Evolutionary conservation across 1,284 basidiomycete species (phyloP), one percentile per base, ranked within the genome.

Genomic region (Heterobasidion occidentale): DNA sequence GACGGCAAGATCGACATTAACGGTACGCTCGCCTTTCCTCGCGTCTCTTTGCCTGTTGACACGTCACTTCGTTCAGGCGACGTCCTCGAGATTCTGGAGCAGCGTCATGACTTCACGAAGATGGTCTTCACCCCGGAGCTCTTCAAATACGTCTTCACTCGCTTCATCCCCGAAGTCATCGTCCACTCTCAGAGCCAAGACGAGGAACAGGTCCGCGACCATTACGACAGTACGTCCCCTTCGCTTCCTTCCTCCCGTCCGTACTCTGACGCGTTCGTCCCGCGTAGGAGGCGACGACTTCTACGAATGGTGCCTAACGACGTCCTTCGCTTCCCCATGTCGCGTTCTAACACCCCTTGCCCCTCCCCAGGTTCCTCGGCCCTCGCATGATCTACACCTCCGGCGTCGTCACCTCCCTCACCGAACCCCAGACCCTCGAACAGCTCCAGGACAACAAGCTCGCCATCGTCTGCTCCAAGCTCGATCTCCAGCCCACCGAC

Each of bases 371-470:
- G 89, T 97, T 96, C 84, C 81, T 97, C 54, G 94, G 94, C 9
- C 91, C 92, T 4, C 90, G 94, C 61, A 97, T 97, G 94, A 86
- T 99, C 68, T 99, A 99, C 74, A 99, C 96, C 7, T 93, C 90
- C 15, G 96, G 96, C 62, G 80, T 99, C 58, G 84, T 98, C 60
- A 77, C 79, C 35, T 87, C 92, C 70, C 75, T 90, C 55, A 82
- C 83, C 46, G 79, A 88, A 64, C 61, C 61, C 8, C 92, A 98
- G 73, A 88, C 92, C 14, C 83, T 99, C 56, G 97, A 99, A 70
- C 83, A 96, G 67, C 83, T 99, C 44, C 97, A 99, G 77, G 96
- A 99, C 74, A 99, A 99, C 83, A 99, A 99, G 73, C 85, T 98
- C 60, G 86, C 88, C 44, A 75, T 97, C 60, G 95, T 99, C 42